Conservation (phyloP, 1,284 basidiomycete species). For the Pseudomicrostroma phylloplanum region DNA sequence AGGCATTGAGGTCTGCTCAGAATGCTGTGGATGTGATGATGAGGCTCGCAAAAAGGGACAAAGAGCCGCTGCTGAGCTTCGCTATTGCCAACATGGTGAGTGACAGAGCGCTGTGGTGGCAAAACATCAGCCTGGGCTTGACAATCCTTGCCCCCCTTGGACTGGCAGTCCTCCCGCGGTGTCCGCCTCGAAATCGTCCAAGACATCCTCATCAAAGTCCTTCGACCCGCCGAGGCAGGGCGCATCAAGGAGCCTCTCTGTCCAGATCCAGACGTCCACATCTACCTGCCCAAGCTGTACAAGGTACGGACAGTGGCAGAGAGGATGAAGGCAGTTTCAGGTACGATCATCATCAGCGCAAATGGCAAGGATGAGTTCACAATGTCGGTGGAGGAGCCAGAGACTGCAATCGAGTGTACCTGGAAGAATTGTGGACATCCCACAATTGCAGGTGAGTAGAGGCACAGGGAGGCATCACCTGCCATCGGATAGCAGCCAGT, state of each 20-base stretch:
- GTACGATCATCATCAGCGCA: conserved; percentile 33
- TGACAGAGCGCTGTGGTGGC: neutral
- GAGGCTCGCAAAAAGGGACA: conserved; percentile 45
- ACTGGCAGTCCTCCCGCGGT: conserved; percentile 11
- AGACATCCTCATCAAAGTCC: conserved; percentile 47
- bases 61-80: conserved; percentile 44
- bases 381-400: conserved; percentile 26
- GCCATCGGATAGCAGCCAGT: neutral
- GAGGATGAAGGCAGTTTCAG: conserved; percentile 42
- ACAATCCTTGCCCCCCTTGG: no score
- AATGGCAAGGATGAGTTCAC: conserved; percentile 33
- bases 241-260: conserved; percentile 46
- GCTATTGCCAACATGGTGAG: conserved; percentile 21
- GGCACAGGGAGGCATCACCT: neutral
- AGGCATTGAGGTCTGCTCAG: conserved; percentile 39
- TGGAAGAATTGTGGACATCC: conserved; percentile 28
- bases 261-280: conserved; percentile 40
- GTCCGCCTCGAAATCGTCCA: conserved; percentile 43
- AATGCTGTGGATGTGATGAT: conserved; percentile 38
- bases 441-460: neutral
- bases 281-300: conserved; percentile 41
- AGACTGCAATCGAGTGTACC: conserved; percentile 42
- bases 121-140: no score
- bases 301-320: conserved; percentile 45
- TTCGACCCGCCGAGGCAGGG: conserved; percentile 44